Evolutionary conservation across 805 yeast species (phyloP), one percentile per base, ranked within the genome.

Genomic region (Tetrapisispora taiwanensis): DNA sequence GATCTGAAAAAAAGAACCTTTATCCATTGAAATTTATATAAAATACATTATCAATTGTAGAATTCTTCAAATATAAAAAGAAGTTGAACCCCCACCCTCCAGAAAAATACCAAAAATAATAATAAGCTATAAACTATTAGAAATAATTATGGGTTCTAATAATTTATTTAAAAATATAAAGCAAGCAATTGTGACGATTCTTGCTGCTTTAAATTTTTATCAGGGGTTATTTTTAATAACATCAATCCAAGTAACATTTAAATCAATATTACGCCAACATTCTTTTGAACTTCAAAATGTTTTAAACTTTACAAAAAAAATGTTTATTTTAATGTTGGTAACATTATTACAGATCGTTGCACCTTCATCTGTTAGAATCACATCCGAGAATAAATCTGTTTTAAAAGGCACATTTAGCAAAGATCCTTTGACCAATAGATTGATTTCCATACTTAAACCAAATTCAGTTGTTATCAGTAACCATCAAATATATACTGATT

Each of bases 401-500:
- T 64, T 66, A 45, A 62, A 49, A 40, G 67, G 62, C 10, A 54
- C 67, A 7, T 63, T 69, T 50, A 47, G 47, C 44, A 53, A 43
- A 45, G 47, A 54, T 44, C 10, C 60, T 59, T 34, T 24, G 7
- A 51, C 47, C 10, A 52, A 57, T 2, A 48, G 54, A 39, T 47
- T 61, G 13, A 15, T 46, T 7, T 60, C 66, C 3, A 44, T 43
- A n/a, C 54, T 81, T 36, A 60, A 69, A 7, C 75, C 74, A 18
- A 72, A 78, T 33, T 72, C 84, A 0, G 72, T 90, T 2, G 60
- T 82, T 38, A 80, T 89, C 30, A 77, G 92, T n/a, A 90, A 90
- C 59, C 97, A 90, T 63, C 97, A 89, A 65, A 81, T 90, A 20
- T 90, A 90, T 60, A 79, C 90, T 3, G 98, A 90, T 60, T 90